Base-by-base conservation (phyloP, 352 stramenopile genomes). In the Pythium aristosporum region DNA sequence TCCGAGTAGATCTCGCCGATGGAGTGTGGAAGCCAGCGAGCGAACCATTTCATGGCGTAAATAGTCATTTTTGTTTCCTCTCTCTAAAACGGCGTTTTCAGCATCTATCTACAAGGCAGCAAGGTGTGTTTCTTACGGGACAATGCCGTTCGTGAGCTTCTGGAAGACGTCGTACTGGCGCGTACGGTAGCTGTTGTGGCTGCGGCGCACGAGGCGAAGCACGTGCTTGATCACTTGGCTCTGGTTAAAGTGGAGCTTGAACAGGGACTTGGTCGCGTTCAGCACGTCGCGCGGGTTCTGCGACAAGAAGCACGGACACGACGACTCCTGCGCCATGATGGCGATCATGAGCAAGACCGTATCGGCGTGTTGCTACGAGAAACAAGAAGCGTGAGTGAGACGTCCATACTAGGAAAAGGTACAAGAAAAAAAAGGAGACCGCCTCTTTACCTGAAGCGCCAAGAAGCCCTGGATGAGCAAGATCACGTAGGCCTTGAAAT, bases 401-500 rank as follows among this genome's bases (percentile, higher is more conserved):
- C 3, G 9, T n/a, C n/a, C 15, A 9, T 25, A 5, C 25, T 30
- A 30, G 5, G 25, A 30, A 30, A 30, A 30, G 25, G 25, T 5
- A 25, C 6, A 11, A 6, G 1, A 16, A 21, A 41, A 2, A n/a
- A 23, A 18, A 37, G 23, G 12, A 32, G 23, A 48, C 4, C 23
- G 15, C 0, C 7, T n/a, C 5, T 68, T 69, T 67, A 96, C 82
- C 77, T 98, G 96, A 10, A 99, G 79, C 36, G 96, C 97, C 48
- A 99, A 75, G 73, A 99, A 99, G 25, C 97, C 97, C 76, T 96
- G 96, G 63, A 96, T 98, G 68, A 99, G 96, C 50, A 98, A 81
- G 51, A 97, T 98, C n/a, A 99, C 89, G 75, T 98, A 99, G 54
- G 97, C 92, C 65, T 96, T 97, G 80, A 99, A 98, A 63, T 91